These are phyloP conservation scores for Trichaptum fuscoviolaceum DNA, from an alignment of 768 basidiomycete genomes.

Conservation along the genomic window DNA sequence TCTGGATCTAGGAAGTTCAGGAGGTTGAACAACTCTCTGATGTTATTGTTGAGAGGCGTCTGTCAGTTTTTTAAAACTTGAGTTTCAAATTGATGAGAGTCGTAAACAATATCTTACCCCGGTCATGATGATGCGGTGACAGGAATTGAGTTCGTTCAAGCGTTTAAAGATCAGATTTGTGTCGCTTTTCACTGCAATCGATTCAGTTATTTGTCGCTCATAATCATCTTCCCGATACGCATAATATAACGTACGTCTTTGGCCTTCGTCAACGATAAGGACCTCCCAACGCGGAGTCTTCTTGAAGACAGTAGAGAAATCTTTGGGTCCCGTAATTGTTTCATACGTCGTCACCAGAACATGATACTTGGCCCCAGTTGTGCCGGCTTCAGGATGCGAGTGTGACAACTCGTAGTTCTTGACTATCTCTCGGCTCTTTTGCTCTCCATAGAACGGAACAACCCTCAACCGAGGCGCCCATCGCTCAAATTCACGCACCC, in stretches of 20 bases:
- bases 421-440: conserved; percentile 73
- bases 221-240: background rate
- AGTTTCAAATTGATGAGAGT: background rate
- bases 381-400: conserved; percentile 26
- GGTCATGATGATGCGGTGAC: conserved; percentile 86
- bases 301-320: conserved; percentile 74
- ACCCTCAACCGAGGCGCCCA: conserved; percentile 70
- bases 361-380: conserved; percentile 67
- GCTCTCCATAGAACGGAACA: conserved; percentile 83
- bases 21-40: conserved; percentile 92
- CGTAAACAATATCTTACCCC: conserved; percentile 46
- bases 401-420: conserved; percentile 79
- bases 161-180: conserved; percentile 73
- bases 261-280: conserved; percentile 92
- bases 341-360: conserved; percentile 94
- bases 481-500: conserved; percentile 90
- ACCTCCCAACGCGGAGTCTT: conserved; percentile 87
- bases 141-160: conserved; percentile 69
- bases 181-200: conserved; percentile 73
- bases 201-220: conserved; percentile 12
- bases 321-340: conserved; percentile 60
- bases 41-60: conserved; percentile 97
- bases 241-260: conserved; percentile 57
- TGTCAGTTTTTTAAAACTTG: conserved; percentile 23
- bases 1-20: conserved; percentile 90